A percentile compares a stretch with the other conserved stretches of the same genome.
Conservation (phyloP, 768 basidiomycete species). For the Mycena maculata region DNA sequence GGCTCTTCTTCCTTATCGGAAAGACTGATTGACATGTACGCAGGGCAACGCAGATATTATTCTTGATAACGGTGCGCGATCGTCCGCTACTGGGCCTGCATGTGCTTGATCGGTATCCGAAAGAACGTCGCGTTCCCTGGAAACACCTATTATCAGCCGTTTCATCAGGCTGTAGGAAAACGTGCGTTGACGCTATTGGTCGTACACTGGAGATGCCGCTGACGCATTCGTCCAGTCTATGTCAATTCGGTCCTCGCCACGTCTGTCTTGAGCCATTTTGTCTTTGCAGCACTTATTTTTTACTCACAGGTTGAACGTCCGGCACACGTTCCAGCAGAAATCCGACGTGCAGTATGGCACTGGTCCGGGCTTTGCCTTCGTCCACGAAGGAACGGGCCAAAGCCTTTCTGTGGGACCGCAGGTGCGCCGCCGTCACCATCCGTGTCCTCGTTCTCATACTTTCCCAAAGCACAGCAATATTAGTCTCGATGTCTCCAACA, state of each 20-base stretch:
- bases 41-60: slow-evolving; percentile 23
- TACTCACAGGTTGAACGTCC: slow-evolving; percentile 15
- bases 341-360: neutral
- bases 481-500: neutral
- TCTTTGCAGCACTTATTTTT: neutral
- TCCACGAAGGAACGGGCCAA: neutral
- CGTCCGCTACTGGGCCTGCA: too few relatives aligned
- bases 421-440: neutral
- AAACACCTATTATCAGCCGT: slow-evolving; percentile 27
- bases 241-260: slow-evolving; percentile 24
- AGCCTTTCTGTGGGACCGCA: slow-evolving; percentile 3
- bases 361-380: slow-evolving; percentile 7
- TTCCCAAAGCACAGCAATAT: neutral
- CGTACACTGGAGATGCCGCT: too few relatives aligned
- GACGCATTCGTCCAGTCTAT: slow-evolving; percentile 4
- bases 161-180: slow-evolving; percentile 31
- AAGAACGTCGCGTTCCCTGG: slow-evolving; percentile 27
- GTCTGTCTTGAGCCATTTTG: neutral
- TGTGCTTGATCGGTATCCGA: neutral
- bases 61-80: slow-evolving; percentile 15
- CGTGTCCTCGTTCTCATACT: neutral
- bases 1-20: neutral
- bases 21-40: neutral
- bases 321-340: neutral
- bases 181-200: neutral